These are phyloP conservation scores for Colletotrichum euphorbiae DNA, from an alignment of 2,329 filamentous ascomycete species.

Conservation along the genomic window DNA sequence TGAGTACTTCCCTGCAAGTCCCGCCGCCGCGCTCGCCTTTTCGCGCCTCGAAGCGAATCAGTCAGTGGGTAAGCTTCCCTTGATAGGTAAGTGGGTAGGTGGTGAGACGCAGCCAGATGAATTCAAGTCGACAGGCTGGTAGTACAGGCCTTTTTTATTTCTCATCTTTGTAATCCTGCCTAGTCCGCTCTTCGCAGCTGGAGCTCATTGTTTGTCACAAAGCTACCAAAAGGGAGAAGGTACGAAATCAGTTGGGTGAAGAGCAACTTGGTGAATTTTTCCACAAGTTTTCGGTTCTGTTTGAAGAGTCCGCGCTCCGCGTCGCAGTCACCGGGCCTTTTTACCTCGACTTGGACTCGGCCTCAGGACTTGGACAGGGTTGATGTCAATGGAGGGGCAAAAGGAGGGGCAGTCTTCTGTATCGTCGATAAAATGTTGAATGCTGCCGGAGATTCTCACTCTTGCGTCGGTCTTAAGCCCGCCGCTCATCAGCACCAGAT, in stretches of 20 bases:
- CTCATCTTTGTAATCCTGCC: neutral
- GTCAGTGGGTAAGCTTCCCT: slow-evolving; percentile 36
- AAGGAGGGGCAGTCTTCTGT: slow-evolving; percentile 31
- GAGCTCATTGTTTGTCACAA: neutral
- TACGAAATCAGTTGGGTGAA: neutral
- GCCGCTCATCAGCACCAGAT: slow-evolving; percentile 21
- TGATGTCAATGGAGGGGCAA: slow-evolving; percentile 40
- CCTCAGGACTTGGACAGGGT: slow-evolving; percentile 35
- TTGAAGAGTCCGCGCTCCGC: slow-evolving; percentile 1
- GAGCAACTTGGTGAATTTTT: slow-evolving; percentile 14
- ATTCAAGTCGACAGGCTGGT: slow-evolving; percentile 3
- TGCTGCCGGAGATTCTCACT: slow-evolving; percentile 33
- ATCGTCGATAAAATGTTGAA: slow-evolving; percentile 37
- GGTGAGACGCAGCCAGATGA: slow-evolving; percentile 6
- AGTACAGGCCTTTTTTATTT: slow-evolving; percentile 19
- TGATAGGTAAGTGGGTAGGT: slow-evolving; percentile 33
- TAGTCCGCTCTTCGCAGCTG: too few relatives aligned
- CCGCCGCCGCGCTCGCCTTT: slow-evolving; percentile 34
- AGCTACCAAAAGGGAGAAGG: neutral
- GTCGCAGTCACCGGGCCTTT: slow-evolving; percentile 22
- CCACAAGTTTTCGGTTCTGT: slow-evolving; percentile 17
- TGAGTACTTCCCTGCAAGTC: slow-evolving; percentile 25
- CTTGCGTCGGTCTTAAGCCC: slow-evolving; percentile 34
- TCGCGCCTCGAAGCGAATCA: slow-evolving; percentile 33
- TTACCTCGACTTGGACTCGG: slow-evolving; percentile 1